A percentile compares a stretch with the other conserved stretches of the same genome.
phyloP scores from a whole-genome alignment of 345 rosid species.

The Cardiospermum halicacabum region DNA sequence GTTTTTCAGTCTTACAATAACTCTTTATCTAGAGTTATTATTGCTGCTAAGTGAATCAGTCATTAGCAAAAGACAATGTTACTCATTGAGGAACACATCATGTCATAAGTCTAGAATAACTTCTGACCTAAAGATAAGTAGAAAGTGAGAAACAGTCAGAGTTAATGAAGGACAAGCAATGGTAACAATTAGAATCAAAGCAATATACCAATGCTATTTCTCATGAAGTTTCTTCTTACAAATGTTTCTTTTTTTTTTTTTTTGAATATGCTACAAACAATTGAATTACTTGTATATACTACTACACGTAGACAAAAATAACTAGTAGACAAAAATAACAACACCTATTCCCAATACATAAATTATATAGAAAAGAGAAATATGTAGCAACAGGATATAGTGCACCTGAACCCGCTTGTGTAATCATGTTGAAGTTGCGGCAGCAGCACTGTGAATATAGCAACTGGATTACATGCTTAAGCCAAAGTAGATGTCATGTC shows the following conservation, averaged over 20 bases:
- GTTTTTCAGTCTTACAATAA: too few species aligned
- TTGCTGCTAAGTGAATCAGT: too few species aligned
- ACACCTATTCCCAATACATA: slow-evolving; percentile 7
- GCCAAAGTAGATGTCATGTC: slow-evolving; percentile 2
- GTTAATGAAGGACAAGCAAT: background rate
- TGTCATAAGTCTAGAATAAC: too few species aligned
- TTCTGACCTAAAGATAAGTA: too few species aligned
- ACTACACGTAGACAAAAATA: slow-evolving; percentile 10
- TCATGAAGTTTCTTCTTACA: slow-evolving; percentile 25
- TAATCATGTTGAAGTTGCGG: slow-evolving; percentile 5
- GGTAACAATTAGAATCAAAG: slow-evolving; percentile 7
- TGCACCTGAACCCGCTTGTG: slow-evolving; percentile 20
- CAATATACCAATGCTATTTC: slow-evolving; percentile 19
- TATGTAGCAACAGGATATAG: slow-evolving; percentile 8
- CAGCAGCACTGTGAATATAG: slow-evolving; percentile 7
- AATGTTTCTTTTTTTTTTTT: slow-evolving; percentile 11
- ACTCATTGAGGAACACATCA: too few species aligned
- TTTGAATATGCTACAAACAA: slow-evolving; percentile 25
- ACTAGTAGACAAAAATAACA: slow-evolving; percentile 12
- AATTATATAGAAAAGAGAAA: slow-evolving; percentile 12
- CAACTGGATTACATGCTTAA: background rate
- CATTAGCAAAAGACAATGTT: too few species aligned
- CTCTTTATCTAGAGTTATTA: too few species aligned
- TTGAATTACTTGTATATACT: slow-evolving; percentile 9
- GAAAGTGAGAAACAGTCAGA: too few species aligned